Evolutionary conservation across 1,284 basidiomycete genomes (phyloP), one percentile per base, ranked within the genome.

Genomic region (Rhizoctonia solani): DNA sequence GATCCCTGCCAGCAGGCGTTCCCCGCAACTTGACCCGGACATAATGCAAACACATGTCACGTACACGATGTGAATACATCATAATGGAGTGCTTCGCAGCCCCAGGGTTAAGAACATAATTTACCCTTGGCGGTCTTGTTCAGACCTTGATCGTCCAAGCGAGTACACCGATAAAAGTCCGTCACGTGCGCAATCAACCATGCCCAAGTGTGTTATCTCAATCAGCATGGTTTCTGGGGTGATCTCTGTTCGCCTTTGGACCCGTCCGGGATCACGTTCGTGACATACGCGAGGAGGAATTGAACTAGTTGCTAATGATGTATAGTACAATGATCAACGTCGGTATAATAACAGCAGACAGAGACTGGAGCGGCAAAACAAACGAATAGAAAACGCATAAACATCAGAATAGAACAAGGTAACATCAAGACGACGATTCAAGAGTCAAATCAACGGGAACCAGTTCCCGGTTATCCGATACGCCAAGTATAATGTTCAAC

Each of bases 391-490:
- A 34, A 63, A 63, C 32, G 21, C 61, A 54, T 53, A 14, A 27
- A 44, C 23, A 58, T 32, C 19, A 41, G 34, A 44, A 11, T 42
- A 44, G 44, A 25, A 44, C 21, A 30, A 32, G 25, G 41, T 41
- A 19, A 42, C 46, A n/a, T 25, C 25, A 54, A 49, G 29, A 65
- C 32, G 34, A 52, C 30, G 19, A 54, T 16, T 65, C 49, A 13
- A 39, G 29, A 30, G 37, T 21, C 1, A 49, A 53, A 21, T 65
- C 61, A 23, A 39, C 39, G 19, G 61, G 61, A 14, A 65, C 49
- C 50, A 65, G 34, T 14, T 53, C 61, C 8, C 61, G 61, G 44
- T 53, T 65, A 25, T 65, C 61, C 27, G 41, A 49, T 16, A 65
- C 61, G 27, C 46, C 50, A n/a, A 13, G n/a, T 21, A 65, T 54